Percentiles rank a stretch among this genome's conserved stretches.
These are phyloP conservation scores for Malassezia japonica DNA, from an alignment of 1,284 basidiomycete species.

Conservation along the genomic window DNA sequence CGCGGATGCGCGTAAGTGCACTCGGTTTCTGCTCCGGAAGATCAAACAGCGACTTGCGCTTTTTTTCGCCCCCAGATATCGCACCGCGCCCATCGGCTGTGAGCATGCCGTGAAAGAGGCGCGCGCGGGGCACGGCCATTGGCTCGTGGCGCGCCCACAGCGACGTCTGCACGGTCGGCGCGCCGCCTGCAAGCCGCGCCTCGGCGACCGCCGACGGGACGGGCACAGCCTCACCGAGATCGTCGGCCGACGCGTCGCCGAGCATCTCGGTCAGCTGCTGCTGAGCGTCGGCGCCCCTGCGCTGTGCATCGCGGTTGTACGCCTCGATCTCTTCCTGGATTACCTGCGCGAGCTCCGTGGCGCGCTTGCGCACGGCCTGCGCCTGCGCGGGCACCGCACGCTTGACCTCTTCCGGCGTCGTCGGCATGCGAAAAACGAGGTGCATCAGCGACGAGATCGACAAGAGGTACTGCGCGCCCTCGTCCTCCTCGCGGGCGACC, in stretches of 20 bases:
- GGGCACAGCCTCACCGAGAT: constrained; percentile 4
- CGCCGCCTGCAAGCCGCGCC: background rate
- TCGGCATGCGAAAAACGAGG: constrained; percentile 33
- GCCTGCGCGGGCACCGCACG: constrained; percentile 24
- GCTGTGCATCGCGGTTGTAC: constrained; percentile 13
- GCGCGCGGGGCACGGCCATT: background rate
- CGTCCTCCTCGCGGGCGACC: constrained; percentile 73
- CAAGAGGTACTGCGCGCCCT: constrained; percentile 57
- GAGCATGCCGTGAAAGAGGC: constrained; percentile 6
- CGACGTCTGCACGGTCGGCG: background rate
- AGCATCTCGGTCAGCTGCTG: background rate
- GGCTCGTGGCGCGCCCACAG: constrained; percentile 4
- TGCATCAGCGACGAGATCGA: constrained; percentile 26
- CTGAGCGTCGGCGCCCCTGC: background rate
- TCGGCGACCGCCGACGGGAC: background rate
- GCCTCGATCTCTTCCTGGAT: constrained; percentile 23
- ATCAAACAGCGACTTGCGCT: constrained; percentile 14
- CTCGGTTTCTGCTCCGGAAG: background rate
- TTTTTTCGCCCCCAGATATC: background rate
- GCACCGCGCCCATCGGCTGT: background rate
- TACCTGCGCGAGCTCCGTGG: constrained; percentile 25
- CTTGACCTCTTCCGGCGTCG: constrained; percentile 20
- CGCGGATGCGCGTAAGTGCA: constrained; percentile 6
- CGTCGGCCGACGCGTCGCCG: background rate
- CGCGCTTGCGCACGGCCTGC: constrained; percentile 22